Percentiles rank a stretch among this genome's conserved stretches.
Conservation (phyloP, 257 asterid species). For the Cynanchum wilfordii region DNA sequence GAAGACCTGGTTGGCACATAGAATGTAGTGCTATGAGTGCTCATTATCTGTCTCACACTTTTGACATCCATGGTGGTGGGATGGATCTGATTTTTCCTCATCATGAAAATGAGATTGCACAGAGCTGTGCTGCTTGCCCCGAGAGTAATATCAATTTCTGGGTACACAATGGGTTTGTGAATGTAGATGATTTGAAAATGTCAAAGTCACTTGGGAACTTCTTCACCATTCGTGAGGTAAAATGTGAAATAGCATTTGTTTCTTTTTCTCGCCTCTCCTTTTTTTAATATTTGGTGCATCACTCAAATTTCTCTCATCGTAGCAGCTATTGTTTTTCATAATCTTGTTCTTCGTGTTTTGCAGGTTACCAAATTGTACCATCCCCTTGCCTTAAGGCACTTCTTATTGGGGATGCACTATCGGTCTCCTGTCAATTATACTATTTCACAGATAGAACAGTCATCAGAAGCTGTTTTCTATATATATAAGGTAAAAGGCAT, state of each 20-base stretch:
- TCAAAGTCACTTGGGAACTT: slow-evolving; percentile 77
- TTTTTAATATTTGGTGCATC: not conserved
- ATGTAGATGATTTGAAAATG: slow-evolving; percentile 79
- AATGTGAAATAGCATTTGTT: slow-evolving; percentile 2
- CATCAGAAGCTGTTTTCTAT: slow-evolving; percentile 75
- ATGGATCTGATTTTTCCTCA: slow-evolving; percentile 91
- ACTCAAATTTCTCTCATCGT: not conserved
- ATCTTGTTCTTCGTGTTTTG: slow-evolving; percentile 11
- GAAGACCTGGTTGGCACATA: slow-evolving; percentile 98
- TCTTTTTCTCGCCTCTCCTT: not conserved
- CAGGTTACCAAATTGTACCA: slow-evolving; percentile 76
- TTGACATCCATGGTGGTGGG: slow-evolving; percentile 95
- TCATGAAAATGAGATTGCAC: slow-evolving; percentile 91
- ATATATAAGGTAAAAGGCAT: slow-evolving; percentile 53
- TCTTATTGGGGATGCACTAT: slow-evolving; percentile 74
- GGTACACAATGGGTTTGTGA: slow-evolving; percentile 85
- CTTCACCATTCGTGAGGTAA: slow-evolving; percentile 87
- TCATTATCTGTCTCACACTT: slow-evolving; percentile 62
- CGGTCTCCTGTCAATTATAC: slow-evolving; percentile 86
- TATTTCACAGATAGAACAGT: slow-evolving; percentile 57
- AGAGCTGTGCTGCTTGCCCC: slow-evolving; percentile 82
- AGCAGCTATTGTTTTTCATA: not conserved
- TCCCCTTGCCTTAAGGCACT: slow-evolving; percentile 82
- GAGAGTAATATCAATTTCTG: slow-evolving; percentile 72
- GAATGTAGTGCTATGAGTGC: slow-evolving; percentile 98